Base-by-base conservation (phyloP, 208 protist species). In the Sergeia podlipaevii region DNA sequence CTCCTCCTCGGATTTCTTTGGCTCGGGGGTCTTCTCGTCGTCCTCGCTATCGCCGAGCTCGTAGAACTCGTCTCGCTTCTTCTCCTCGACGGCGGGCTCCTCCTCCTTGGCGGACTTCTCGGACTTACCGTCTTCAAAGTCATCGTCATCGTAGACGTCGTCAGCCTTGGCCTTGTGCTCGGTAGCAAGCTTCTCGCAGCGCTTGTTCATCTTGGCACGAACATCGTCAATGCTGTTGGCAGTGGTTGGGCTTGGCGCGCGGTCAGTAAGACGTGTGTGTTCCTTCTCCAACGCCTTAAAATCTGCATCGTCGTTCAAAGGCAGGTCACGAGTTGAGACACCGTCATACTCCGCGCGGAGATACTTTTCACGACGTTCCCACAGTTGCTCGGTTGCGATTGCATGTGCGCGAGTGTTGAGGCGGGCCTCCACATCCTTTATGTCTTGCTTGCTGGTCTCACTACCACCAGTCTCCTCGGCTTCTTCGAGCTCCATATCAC, bases 261-360 rank as follows among this genome's bases (percentile, higher is more conserved):
- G 4, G 26, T 17, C 6, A 8, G 39, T 4, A 58, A 34, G 38
- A 58, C 27, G 26, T 58, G 39, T 11, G 13, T 39, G 52, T 34
- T 58, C 52, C 0, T 10, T 34, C 24, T 58, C 52, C 3, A 58
- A 34, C 3, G 23, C 29, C 10, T 13, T 29, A 47, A 77, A 77
- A 15, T 44, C 43, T 21, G 55, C 56, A 37, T 77, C 56, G 29
- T 28, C 46, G 53, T 72, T 59, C 46, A 72, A 59, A 4, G 57
- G 70, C 10, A 66, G 33, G 17, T 62, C 17, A 15, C 46, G 56
- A 0, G 70, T 53, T 3, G 62, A 46, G 13, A 75, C 53, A 2
- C 68, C 68, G 38, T 70, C 60, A 17, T 60, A 62, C 23, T 68
- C 53, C 23, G 45, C 56, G 55, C 56, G 61, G 15, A 75, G 50